phyloP scores from a whole-genome alignment of 495 filamentous ascomycete species.

The Sabuloglossum arenarium region DNA sequence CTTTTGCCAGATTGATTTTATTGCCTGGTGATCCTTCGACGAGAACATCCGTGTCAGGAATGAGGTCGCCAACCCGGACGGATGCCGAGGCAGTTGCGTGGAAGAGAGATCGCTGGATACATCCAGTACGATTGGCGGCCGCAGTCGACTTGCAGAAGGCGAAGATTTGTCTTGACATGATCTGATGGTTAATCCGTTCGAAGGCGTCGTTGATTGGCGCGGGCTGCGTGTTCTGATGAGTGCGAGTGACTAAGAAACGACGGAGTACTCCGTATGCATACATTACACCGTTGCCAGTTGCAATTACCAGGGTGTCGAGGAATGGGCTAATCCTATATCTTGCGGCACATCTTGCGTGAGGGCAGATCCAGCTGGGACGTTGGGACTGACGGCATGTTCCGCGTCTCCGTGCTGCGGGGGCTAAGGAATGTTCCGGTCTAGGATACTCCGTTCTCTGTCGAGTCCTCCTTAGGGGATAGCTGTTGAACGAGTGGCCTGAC shows the following conservation, averaged over 20 bases:
- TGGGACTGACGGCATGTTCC: no score
- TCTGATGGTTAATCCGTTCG: neutral
- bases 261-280: no score
- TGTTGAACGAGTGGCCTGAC: neutral
- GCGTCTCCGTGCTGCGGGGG: no score
- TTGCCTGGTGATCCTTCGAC: conserved; percentile 50
- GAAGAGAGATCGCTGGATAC: conserved; percentile 18
- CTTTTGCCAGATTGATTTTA: conserved; percentile 66
- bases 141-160: conserved; percentile 8
- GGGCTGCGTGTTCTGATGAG: no score
- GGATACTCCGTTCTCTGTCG: no score
- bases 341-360: no score
- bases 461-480: neutral
- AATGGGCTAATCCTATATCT: no score
- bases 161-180: neutral
- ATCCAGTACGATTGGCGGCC: neutral
- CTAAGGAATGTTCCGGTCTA: no score
- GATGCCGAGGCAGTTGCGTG: conserved; percentile 27
- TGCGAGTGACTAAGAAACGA: no score
- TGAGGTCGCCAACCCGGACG: conserved; percentile 36
- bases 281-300: no score
- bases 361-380: no score
- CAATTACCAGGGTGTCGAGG: no score
- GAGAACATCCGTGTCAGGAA: conserved; percentile 39
- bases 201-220: neutral